phyloP scores from a whole-genome alignment of 1,284 basidiomycete species.

The Thecaphora frezii region DNA sequence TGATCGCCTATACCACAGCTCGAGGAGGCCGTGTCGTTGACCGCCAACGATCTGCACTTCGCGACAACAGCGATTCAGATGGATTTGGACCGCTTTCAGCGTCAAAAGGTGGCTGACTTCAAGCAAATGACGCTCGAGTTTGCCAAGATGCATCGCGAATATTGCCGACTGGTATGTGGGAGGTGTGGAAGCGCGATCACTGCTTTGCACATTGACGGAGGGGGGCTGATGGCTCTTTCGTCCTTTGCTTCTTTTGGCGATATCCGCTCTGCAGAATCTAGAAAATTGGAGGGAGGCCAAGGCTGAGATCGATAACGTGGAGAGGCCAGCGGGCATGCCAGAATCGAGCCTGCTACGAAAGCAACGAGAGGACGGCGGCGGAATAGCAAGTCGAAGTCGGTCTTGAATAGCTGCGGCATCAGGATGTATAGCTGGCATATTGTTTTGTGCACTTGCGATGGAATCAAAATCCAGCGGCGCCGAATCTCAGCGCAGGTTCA shows the following conservation, averaged over 20 bases:
- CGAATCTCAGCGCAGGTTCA: no score
- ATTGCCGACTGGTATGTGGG: constrained; percentile 80
- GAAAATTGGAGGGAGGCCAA: constrained; percentile 96
- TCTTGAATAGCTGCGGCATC: background rate
- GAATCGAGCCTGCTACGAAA: constrained; percentile 36
- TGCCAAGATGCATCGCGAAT: constrained; percentile 86
- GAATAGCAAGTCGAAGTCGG: background rate
- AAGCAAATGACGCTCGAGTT: constrained; percentile 87
- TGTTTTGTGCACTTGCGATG: no score
- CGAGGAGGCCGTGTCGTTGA: constrained; percentile 51
- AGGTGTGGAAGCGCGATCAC: no score
- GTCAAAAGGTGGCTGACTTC: constrained; percentile 95
- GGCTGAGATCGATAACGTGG: constrained; percentile 82
- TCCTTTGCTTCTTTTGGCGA: background rate
- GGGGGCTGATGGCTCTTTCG: no score
- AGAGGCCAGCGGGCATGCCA: constrained; percentile 57
- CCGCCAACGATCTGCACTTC: constrained; percentile 74
- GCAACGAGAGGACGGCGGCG: constrained; percentile 9
- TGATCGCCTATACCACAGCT: constrained; percentile 11
- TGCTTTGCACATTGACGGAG: no score
- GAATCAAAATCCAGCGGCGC: no score
- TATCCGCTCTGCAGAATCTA: constrained; percentile 70
- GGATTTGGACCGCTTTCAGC: constrained; percentile 95
- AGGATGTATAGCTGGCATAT: no score
- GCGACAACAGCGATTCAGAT: constrained; percentile 93